Percentiles rank a stretch among this genome's conserved stretches.
phyloP scores from a whole-genome alignment of 352 stramenopile genomes.

The Phytophthora vignae region DNA sequence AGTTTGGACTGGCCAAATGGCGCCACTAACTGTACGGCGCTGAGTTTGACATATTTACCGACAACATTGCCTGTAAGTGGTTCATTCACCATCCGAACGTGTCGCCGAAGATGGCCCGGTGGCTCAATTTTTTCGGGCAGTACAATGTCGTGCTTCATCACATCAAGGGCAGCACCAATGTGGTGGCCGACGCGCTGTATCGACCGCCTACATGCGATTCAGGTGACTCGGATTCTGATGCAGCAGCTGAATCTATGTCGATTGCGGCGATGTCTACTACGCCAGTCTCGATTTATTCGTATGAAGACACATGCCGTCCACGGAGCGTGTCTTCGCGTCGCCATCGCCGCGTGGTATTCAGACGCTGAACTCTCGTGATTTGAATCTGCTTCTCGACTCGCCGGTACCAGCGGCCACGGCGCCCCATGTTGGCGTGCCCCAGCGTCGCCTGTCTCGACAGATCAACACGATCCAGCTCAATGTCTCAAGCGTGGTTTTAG shows the following conservation, averaged over 20 bases:
- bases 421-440: no score
- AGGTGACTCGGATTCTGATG: background rate
- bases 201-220: background rate
- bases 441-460: no score
- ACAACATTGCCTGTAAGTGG: conserved; percentile 9
- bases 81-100: conserved; percentile 14
- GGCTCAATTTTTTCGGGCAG: background rate
- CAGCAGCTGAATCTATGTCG: background rate
- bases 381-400: no score
- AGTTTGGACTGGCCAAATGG: conserved; percentile 18
- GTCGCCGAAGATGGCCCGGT: background rate
- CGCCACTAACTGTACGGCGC: conserved; percentile 21
- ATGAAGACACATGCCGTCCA: no score
- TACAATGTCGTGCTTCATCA: background rate
- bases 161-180: background rate
- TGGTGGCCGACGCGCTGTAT: background rate
- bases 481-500: no score
- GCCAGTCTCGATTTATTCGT: background rate
- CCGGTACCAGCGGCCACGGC: no score
- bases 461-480: no score
- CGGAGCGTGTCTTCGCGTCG: no score
- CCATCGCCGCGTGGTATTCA: no score
- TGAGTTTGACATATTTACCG: conserved; percentile 15
- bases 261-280: background rate
- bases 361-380: no score